These are phyloP conservation scores for Alliaria petiolata DNA, from an alignment of 345 rosid species.

Conservation along the genomic window DNA sequence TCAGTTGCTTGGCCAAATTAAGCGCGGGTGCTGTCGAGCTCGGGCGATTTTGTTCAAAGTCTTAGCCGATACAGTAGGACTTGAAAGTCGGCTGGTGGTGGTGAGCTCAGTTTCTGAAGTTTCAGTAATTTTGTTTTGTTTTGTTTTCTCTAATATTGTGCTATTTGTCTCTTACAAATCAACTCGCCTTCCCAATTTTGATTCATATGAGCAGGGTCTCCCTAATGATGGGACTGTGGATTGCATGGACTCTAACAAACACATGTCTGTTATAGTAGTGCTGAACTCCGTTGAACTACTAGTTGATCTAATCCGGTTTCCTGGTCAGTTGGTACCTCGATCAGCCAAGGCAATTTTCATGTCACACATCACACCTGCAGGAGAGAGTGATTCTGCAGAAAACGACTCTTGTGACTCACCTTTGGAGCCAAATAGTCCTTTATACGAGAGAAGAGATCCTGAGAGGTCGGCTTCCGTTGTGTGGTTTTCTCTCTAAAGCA, in stretches of 20 bases:
- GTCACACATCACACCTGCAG: constrained; percentile 85
- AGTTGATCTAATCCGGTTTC: constrained; percentile 94
- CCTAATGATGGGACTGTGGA: constrained; percentile 89
- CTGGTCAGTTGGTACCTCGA: constrained; percentile 84
- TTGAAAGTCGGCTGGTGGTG: constrained; percentile 91
- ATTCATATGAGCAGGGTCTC: constrained; percentile 57
- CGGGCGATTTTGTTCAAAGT: constrained; percentile 94
- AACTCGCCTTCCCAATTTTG: background rate
- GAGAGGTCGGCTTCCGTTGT: constrained; percentile 53
- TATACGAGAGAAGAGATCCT: constrained; percentile 74
- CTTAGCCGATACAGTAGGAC: constrained; percentile 89
- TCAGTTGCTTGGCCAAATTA: constrained; percentile 93
- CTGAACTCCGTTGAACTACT: constrained; percentile 78
- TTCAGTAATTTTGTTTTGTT: background rate
- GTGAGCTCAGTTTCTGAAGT: constrained; percentile 48
- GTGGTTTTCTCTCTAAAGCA: constrained; percentile 5
- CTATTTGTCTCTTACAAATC: background rate
- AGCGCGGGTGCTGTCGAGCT: constrained; percentile 84
- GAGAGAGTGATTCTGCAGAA: constrained; percentile 98
- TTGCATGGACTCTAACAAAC: constrained; percentile 74
- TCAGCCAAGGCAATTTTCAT: constrained; percentile 84
- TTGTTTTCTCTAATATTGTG: background rate
- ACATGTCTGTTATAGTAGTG: constrained; percentile 86
- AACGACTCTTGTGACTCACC: constrained; percentile 99
- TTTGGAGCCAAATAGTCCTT: constrained; percentile 96